These are phyloP conservation scores for Colletotrichum sp. DNA, from an alignment of 2,329 filamentous ascomycete species.

Conservation along the genomic window DNA sequence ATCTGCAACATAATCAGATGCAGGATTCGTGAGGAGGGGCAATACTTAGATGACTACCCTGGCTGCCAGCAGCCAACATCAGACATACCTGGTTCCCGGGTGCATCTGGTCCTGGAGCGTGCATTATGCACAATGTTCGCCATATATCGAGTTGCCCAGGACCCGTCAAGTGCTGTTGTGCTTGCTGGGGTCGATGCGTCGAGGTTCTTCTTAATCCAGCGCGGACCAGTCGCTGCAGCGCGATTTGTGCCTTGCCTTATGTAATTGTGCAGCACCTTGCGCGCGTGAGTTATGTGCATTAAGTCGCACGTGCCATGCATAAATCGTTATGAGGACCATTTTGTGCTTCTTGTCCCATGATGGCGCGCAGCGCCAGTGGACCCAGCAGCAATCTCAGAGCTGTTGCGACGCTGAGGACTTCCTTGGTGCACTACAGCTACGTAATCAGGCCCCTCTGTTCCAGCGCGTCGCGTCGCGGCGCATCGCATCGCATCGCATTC, in stretches of 20 bases:
- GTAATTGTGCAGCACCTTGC: neutral
- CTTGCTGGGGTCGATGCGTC: too few relatives aligned
- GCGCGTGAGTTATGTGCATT: neutral
- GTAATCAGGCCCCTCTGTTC: neutral
- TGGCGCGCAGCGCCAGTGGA: neutral
- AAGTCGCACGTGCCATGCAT: neutral
- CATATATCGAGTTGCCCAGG: too few relatives aligned
- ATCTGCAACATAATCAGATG: too few relatives aligned
- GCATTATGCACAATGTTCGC: too few relatives aligned
- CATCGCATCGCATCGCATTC: neutral
- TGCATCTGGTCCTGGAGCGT: too few relatives aligned
- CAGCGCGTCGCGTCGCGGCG: neutral
- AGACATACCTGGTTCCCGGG: too few relatives aligned
- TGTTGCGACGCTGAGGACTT: neutral
- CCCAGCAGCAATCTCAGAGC: neutral
- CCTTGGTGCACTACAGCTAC: neutral
- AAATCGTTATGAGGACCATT: neutral
- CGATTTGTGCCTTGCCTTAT: neutral
- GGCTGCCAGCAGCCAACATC: too few relatives aligned
- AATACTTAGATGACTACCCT: too few relatives aligned
- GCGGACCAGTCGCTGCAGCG: neutral
- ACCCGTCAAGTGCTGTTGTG: too few relatives aligned
- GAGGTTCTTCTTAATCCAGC: neutral
- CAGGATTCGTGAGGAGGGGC: too few relatives aligned
- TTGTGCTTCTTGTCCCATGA: neutral